Percentiles rank a stretch among this genome's conserved stretches.
Conservation (phyloP, 805 yeast species). For the Lipomyces sp. region DNA sequence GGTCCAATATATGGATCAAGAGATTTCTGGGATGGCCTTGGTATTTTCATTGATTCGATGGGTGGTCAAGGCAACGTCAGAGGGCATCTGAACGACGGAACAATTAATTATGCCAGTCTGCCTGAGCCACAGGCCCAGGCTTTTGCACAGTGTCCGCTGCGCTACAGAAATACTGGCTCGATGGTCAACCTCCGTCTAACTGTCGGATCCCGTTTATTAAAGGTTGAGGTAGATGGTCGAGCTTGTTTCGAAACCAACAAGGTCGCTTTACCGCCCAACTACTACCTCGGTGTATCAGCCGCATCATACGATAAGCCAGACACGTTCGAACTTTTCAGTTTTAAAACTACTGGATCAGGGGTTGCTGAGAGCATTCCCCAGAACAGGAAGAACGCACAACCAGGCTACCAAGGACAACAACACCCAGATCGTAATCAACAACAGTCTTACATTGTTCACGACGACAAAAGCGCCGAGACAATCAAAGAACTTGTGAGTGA, state of each 20-base stretch:
- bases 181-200: constrained; percentile 44
- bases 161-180: constrained; percentile 46
- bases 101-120: constrained; percentile 38
- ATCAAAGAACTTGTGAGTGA: constrained; percentile 16
- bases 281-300: constrained; percentile 47
- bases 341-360: constrained; percentile 32
- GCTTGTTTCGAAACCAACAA: constrained; percentile 46
- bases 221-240: constrained; percentile 48
- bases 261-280: constrained; percentile 44
- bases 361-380: constrained; percentile 6
- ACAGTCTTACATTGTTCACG: neutral
- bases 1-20: constrained; percentile 49
- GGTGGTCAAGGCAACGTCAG: constrained; percentile 43
- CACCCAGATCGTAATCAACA: constrained; percentile 12
- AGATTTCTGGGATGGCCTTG: constrained; percentile 51
- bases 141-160: constrained; percentile 46
- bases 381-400: neutral
- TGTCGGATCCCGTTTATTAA: constrained; percentile 42
- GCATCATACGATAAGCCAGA: constrained; percentile 36
- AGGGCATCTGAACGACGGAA: constrained; percentile 51
- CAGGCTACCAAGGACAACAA: neutral
- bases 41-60: constrained; percentile 47
- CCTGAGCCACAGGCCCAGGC: constrained; percentile 43
- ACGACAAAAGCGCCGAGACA: neutral
- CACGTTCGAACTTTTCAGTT: constrained; percentile 31